Percentiles rank a stretch among this genome's conserved stretches.
Conservation (phyloP, 2,329 filamentous ascomycete genomes). For the Zymoseptoria tritici region DNA sequence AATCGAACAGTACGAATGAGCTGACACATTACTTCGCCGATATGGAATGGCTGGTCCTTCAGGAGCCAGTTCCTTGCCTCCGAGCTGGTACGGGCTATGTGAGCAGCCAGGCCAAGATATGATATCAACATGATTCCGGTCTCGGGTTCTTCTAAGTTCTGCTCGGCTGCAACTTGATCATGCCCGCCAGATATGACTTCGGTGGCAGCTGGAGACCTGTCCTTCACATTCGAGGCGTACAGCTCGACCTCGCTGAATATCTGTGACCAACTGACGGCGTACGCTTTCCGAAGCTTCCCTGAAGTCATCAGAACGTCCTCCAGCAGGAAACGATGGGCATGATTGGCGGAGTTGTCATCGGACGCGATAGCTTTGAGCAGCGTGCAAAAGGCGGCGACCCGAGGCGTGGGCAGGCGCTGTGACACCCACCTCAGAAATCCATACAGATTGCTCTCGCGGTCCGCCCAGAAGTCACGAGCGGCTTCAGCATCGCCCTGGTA, state of each 20-base stretch:
- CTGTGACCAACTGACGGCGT: conserved; percentile 84
- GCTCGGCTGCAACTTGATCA: conserved; percentile 14
- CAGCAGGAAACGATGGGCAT: conserved; percentile 80
- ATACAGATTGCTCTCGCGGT: conserved; percentile 84
- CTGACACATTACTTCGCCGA: conserved; percentile 68
- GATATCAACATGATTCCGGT: conserved; percentile 95
- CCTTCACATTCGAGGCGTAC: conserved; percentile 70
- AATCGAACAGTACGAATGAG: conserved; percentile 72
- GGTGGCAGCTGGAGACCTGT: conserved; percentile 52
- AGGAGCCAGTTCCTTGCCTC: conserved; percentile 68
- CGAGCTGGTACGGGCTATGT: conserved; percentile 68
- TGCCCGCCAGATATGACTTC: conserved; percentile 47
- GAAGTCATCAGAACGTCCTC: conserved; percentile 60
- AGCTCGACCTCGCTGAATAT: conserved; percentile 86
- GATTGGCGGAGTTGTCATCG: conserved; percentile 71
- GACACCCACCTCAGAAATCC: conserved; percentile 98
- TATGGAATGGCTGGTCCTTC: conserved; percentile 55
- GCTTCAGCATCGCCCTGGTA: conserved; percentile 81
- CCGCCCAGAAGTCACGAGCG: conserved; percentile 82
- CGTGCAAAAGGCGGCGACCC: conserved; percentile 93
- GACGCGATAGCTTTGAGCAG: conserved; percentile 85
- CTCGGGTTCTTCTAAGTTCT: conserved; percentile 70
- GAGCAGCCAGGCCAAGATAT: conserved; percentile 80
- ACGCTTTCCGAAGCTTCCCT: conserved; percentile 68
- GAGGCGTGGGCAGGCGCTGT: conserved; percentile 84